phyloP scores from a whole-genome alignment of 768 basidiomycete species.

The Gloeophyllum trabeum region DNA sequence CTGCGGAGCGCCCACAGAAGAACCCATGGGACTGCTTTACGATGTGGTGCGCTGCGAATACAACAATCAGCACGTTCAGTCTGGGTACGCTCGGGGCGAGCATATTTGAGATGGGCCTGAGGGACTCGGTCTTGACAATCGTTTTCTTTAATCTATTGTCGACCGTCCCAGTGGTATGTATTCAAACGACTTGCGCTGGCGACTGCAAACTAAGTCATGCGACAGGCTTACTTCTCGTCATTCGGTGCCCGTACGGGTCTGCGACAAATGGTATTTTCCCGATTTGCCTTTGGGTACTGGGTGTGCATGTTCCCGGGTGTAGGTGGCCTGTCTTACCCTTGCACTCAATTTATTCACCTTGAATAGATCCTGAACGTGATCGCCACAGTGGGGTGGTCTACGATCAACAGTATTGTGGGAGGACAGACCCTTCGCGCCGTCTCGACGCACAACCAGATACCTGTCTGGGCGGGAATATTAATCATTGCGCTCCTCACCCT shows the following conservation, averaged over 20 bases:
- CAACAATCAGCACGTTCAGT: slow-evolving; percentile 21
- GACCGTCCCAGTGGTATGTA: slow-evolving; percentile 14
- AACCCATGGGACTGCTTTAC: slow-evolving; percentile 34
- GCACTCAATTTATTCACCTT: background rate
- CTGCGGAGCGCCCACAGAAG: slow-evolving; percentile 31
- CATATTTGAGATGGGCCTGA: slow-evolving; percentile 22
- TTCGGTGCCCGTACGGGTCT: slow-evolving; percentile 36
- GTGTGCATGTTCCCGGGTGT: background rate
- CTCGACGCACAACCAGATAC: background rate
- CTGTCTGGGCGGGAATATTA: slow-evolving; percentile 27
- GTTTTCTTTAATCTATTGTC: slow-evolving; percentile 28
- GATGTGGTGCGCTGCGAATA: slow-evolving; percentile 30
- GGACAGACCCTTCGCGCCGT: slow-evolving; percentile 36
- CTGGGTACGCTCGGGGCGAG: slow-evolving; percentile 26
- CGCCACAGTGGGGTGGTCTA: slow-evolving; percentile 33
- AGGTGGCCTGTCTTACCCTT: slow-evolving; percentile 6
- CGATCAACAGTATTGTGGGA: slow-evolving; percentile 38
- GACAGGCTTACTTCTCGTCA: slow-evolving; percentile 19
- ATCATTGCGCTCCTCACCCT: slow-evolving; percentile 30
- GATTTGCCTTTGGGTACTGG: slow-evolving; percentile 35
- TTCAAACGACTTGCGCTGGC: background rate
- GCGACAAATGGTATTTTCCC: slow-evolving; percentile 40
- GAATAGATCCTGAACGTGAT: background rate
- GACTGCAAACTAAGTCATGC: background rate
- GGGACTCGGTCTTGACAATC: slow-evolving; percentile 24